Percentiles rank a stretch among this genome's conserved stretches.
Evolutionary conservation across 768 basidiomycete genomes (phyloP).

Genomic region (Chalciporus sphaerocephalus): DNA sequence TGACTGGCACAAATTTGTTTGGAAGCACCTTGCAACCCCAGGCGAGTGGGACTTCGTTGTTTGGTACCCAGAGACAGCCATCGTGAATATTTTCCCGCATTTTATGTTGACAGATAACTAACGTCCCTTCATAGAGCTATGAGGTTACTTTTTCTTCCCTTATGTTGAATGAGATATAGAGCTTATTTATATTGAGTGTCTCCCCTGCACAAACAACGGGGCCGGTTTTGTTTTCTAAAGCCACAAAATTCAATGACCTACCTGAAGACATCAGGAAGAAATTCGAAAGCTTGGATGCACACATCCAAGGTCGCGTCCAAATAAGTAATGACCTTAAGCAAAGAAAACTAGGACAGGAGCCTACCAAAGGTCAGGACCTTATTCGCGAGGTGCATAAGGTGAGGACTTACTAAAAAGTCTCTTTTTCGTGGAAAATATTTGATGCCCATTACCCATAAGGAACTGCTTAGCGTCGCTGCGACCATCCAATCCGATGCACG

Average conservation of each 20-base stretch:
- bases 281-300: slow-evolving; percentile 64
- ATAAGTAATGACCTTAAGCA: slow-evolving; percentile 77
- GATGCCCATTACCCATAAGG: slow-evolving; percentile 39
- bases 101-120: background rate
- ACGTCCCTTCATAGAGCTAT: slow-evolving; percentile 14
- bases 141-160: slow-evolving; percentile 19
- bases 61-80: slow-evolving; percentile 31
- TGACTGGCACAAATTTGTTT: slow-evolving; percentile 22
- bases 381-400: slow-evolving; percentile 69
- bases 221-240: slow-evolving; percentile 35
- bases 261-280: slow-evolving; percentile 62
- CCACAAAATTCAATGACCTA: slow-evolving; percentile 80
- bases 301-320: slow-evolving; percentile 75
- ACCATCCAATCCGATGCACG: slow-evolving; percentile 63
- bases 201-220: slow-evolving; percentile 29
- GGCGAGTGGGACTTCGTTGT: slow-evolving; percentile 13
- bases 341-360: slow-evolving; percentile 70
- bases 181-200: slow-evolving; percentile 14
- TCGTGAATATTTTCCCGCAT: slow-evolving; percentile 21
- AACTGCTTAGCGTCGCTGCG: slow-evolving; percentile 57
- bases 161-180: background rate
- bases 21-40: slow-evolving; percentile 17
- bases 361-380: slow-evolving; percentile 66
- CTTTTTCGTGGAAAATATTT: background rate
- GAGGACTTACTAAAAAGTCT: background rate